Evolutionary conservation across 148 eudicot species (phyloP), one percentile per base, ranked within the genome.

Genomic region (Rheum nobile): DNA sequence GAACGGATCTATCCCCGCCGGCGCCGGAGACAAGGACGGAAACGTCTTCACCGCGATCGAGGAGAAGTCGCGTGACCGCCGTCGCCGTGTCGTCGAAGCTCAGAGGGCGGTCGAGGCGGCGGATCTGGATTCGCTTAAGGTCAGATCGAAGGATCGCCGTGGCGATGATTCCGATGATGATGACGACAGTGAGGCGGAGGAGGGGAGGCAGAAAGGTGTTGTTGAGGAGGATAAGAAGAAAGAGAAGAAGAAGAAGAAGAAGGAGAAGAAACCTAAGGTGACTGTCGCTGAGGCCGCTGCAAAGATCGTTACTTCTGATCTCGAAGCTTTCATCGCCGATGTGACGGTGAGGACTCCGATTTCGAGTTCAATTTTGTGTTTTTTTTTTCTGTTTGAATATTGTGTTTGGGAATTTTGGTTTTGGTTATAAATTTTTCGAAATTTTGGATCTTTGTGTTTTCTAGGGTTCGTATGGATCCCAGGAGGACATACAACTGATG

Each of bases 401-500:
- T 19, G 21, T 4, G 41, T 50, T 48, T 70, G 14, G n/a, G 72
- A n/a, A 63, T 63, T 63, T 63, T 63, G 39, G 38, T 3, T 59
- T 59, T 59, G 14, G 35, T 72, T 72, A 6, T 28, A 34, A 44
- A 4, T 72, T 43, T n/a, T 13, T 75, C 47, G 67, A 48, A 48
- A 19, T 34, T 7, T 44, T 39, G 48, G 76, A 10, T 67, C 38
- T 78, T 72, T 71, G 39, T 48, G 68, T 67, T 63, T 34, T 47
- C 72, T 72, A 88, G 92, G 88, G 43, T 44, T 84, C 89, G 4
- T 90, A 82, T 74, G 94, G 82, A 76, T 41, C 80, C 38, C 93
- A 89, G 68, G 88, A 85, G 80, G 90, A 85, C 44, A 85, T 91
- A 59, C 91, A 87, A 76, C 69, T 91, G 86, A 86, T 89, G 97